Conservation (phyloP, 2,329 filamentous ascomycete genomes). For the Colletotrichum agaves region DNA sequence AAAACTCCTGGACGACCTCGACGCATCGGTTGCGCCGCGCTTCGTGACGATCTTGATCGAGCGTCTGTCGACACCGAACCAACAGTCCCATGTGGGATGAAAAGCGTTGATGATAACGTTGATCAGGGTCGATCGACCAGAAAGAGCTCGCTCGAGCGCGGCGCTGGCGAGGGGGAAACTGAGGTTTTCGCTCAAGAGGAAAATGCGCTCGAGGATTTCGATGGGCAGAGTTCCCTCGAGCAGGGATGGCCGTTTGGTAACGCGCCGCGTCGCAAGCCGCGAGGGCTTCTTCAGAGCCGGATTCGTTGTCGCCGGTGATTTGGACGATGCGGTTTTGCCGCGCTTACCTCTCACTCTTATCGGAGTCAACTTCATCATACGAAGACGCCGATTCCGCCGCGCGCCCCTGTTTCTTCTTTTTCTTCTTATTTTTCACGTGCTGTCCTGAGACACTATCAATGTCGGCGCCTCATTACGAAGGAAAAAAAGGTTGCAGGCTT, state of each 20-base stretch:
- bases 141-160: constrained; percentile 59
- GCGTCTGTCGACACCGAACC: constrained; percentile 45
- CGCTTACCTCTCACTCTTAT: constrained; percentile 61
- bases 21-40: constrained; percentile 10
- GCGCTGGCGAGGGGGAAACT: constrained; percentile 57
- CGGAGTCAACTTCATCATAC: constrained; percentile 60
- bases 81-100: constrained; percentile 51
- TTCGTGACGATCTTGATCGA: constrained; percentile 23
- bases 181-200: constrained; percentile 60
- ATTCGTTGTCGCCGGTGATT: not conserved
- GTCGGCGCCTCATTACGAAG: not conserved
- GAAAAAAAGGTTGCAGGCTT: not conserved
- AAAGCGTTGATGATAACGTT: constrained; percentile 51
- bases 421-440: not conserved
- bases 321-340: constrained; percentile 38
- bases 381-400: not conserved
- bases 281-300: not conserved
- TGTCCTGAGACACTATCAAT: constrained; percentile 7
- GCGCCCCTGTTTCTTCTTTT: not conserved
- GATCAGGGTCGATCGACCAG: constrained; percentile 50
- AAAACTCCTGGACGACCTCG: constrained; percentile 1
- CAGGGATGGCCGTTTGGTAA: constrained; percentile 36
- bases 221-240: constrained; percentile 54
- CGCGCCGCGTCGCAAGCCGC: constrained; percentile 11
- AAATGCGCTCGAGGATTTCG: constrained; percentile 65